A percentile compares a stretch with the other conserved stretches of the same genome.
phyloP scores from a whole-genome alignment of 2,329 filamentous ascomycete genomes.

The Xylariomycetidae sp. region DNA sequence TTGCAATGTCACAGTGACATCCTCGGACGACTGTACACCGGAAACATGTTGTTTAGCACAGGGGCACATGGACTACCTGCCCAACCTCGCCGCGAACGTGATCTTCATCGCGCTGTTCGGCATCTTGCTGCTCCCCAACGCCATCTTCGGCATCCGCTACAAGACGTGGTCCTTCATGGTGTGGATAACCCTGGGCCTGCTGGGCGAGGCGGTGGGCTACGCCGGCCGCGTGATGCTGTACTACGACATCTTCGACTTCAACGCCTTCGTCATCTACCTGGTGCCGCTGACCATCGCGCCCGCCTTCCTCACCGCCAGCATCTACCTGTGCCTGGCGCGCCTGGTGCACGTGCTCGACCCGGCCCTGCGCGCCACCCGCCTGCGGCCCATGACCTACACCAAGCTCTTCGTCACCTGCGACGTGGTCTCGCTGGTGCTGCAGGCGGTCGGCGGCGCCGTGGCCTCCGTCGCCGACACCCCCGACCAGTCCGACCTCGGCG shows the following conservation, averaged over 20 bases:
- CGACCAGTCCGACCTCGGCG: not conserved
- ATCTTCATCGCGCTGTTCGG: not conserved
- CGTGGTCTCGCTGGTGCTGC: conserved; percentile 1
- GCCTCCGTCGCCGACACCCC: not conserved
- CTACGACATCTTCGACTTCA: conserved; percentile 2
- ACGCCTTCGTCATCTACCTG: conserved; percentile 1
- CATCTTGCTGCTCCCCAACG: not conserved
- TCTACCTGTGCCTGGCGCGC: conserved; percentile 2
- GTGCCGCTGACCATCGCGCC: conserved; percentile 1
- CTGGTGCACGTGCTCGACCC: conserved; percentile 1
- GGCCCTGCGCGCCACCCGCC: not conserved
- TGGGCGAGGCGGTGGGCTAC: conserved; percentile 1
- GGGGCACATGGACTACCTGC: conserved; percentile 1
- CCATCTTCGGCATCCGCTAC: conserved; percentile 2
- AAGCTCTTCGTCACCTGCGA: conserved; percentile 2
- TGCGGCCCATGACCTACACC: conserved; percentile 2
- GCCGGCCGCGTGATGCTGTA: conserved; percentile 1
- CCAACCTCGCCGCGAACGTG: not conserved
- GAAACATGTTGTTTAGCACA: not conserved
- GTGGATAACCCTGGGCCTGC: conserved; percentile 1
- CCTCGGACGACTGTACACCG: not conserved
- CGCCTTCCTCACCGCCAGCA: conserved; percentile 1
- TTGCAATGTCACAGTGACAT: not conserved
- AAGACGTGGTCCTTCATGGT: conserved; percentile 1
- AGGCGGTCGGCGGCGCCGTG: conserved; percentile 1